Evolutionary conservation across 352 stramenopile species (phyloP), one percentile per base, ranked within the genome.

Genomic region (Pilasporangium apinafurcum): DNA sequence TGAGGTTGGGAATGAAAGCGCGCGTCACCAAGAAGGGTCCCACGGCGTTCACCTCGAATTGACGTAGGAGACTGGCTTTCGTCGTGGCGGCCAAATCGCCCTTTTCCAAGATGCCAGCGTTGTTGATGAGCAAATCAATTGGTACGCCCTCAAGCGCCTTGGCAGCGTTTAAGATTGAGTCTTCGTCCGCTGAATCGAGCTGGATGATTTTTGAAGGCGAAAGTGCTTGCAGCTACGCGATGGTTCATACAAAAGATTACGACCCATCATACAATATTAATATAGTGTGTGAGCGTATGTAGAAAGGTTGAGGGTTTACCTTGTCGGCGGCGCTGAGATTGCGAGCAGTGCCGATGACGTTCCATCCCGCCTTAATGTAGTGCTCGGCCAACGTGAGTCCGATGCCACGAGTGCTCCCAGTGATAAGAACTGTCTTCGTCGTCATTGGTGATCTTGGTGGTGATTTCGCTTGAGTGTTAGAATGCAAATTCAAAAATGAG

Each of bases 391-490:
- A 57, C 21, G 46, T 43, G 29, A 84, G 47, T 5, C 71, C 71
- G 48, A 84, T 59, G 34, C 68, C 68, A 9, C 68, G 66, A 2
- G 39, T 75, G 34, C 38, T 50, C 22, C 67, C 71, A 3, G 68
- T 81, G 57, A 80, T 62, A 17, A 81, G 51, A 18, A 83, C 63
- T 6, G 61, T 76, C 42, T 78, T 78, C n/a, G n/a, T n/a, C n/a
- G n/a, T n/a, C n/a, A n/a, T n/a, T n/a, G n/a, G n/a, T n/a, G n/a
- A n/a, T n/a, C n/a, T n/a, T n/a, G n/a, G n/a, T n/a, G n/a, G n/a
- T n/a, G n/a, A n/a, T n/a, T n/a, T n/a, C n/a, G n/a, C n/a, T n/a
- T n/a, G n/a, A n/a, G n/a, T n/a, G n/a, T n/a, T n/a, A n/a, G n/a
- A n/a, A n/a, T n/a, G n/a, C n/a, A n/a, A n/a, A n/a, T n/a, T n/a